A percentile compares a stretch with the other conserved stretches of the same genome.
Evolutionary conservation across 345 rosid species (phyloP).

Genomic region (Eutrema heterophyllum): DNA sequence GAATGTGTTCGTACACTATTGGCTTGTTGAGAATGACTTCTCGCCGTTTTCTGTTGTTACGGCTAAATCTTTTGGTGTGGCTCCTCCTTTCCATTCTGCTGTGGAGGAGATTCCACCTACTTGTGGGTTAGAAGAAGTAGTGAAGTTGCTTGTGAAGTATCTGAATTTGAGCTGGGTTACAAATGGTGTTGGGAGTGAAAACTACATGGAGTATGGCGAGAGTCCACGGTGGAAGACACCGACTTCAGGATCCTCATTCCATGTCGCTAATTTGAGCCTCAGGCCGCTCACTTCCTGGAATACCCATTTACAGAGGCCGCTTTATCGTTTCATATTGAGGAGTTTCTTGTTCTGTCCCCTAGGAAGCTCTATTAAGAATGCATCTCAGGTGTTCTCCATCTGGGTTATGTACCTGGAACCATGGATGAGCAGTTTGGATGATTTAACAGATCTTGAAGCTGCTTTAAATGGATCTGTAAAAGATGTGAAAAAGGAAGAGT

Average conservation of each 20-base stretch:
- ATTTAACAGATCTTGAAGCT: constrained; percentile 59
- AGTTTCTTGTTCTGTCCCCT: constrained; percentile 75
- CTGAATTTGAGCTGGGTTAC: constrained; percentile 59
- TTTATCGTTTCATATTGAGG: constrained; percentile 75
- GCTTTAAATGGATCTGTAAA: constrained; percentile 38
- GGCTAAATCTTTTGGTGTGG: constrained; percentile 66
- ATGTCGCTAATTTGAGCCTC: constrained; percentile 31
- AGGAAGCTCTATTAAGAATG: constrained; percentile 70
- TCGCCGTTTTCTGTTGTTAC: constrained; percentile 55
- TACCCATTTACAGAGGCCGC: constrained; percentile 61
- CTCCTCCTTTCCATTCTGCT: constrained; percentile 44
- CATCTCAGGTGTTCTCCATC: constrained; percentile 71
- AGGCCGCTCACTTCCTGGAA: constrained; percentile 63
- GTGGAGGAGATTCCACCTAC: constrained; percentile 68
- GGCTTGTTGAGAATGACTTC: constrained; percentile 92
- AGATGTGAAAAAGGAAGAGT: constrained; percentile 39
- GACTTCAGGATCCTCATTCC: constrained; percentile 38
- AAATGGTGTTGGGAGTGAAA: constrained; percentile 35
- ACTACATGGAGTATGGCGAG: constrained; percentile 30
- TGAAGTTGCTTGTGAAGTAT: constrained; percentile 79
- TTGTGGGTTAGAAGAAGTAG: constrained; percentile 67
- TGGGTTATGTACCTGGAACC: constrained; percentile 86
- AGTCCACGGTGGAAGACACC: constrained; percentile 46
- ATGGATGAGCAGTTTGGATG: constrained; percentile 58
- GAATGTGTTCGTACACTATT: constrained; percentile 61